A percentile compares a stretch with the other conserved stretches of the same genome.
Evolutionary conservation across 148 eudicot species (phyloP).

Genomic region (Chenopodium formosanum): DNA sequence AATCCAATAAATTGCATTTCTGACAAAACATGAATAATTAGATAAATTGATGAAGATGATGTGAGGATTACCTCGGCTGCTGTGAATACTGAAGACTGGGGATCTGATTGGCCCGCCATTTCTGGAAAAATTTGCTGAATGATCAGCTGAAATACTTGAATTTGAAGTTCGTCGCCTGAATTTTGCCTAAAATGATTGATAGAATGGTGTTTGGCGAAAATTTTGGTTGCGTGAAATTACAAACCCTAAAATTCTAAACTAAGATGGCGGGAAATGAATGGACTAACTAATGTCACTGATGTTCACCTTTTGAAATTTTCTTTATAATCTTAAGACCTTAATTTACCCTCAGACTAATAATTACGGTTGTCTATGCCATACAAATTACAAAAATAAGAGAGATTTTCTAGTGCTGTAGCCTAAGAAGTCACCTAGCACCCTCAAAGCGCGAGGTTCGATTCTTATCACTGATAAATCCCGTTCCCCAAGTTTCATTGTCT

Average conservation of each 20-base stretch:
- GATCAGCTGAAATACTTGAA: not conserved
- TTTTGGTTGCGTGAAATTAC: not conserved
- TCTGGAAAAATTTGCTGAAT: not conserved
- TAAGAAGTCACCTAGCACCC: no score
- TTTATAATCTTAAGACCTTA: no score
- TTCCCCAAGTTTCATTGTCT: no score
- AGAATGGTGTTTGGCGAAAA: not conserved
- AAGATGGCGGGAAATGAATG: conserved; percentile 22
- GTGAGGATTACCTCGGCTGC: conserved; percentile 53
- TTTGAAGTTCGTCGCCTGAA: not conserved
- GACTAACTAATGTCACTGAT: not conserved
- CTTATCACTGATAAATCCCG: no score
- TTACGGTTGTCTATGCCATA: no score
- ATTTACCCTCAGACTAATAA: no score
- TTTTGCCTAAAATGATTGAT: not conserved
- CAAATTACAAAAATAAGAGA: no score
- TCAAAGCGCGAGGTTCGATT: no score
- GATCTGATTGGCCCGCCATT: conserved; percentile 62
- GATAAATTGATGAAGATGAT: not conserved
- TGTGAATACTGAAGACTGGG: conserved; percentile 46
- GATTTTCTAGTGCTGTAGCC: no score
- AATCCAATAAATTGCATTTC: not conserved
- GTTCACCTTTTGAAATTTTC: not conserved
- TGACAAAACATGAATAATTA: not conserved
- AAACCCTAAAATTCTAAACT: conserved; percentile 25